Conservation (phyloP, 179 eudicot genomes). For the Gypsophila paniculata region DNA sequence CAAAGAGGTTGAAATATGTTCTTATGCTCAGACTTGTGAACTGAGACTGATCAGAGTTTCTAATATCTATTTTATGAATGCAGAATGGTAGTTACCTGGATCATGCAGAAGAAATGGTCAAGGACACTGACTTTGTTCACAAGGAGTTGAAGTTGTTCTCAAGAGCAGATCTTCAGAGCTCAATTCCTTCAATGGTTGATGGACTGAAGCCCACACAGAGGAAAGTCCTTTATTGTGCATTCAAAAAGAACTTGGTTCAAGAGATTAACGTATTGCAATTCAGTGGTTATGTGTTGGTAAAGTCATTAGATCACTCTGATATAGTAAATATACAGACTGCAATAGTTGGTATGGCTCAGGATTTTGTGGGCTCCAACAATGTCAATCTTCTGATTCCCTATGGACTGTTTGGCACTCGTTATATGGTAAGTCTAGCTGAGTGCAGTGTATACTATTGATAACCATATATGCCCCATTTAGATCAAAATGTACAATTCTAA, state of each 20-base stretch:
- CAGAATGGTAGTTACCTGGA: slow-evolving; percentile 77
- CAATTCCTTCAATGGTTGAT: slow-evolving; percentile 90
- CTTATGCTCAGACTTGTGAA: neutral
- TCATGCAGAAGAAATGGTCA: slow-evolving; percentile 53
- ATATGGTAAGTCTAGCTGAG: too few species aligned
- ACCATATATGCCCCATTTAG: too few species aligned
- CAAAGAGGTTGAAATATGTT: slow-evolving; percentile 53
- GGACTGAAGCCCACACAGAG: slow-evolving; percentile 97
- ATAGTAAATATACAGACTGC: slow-evolving; percentile 76
- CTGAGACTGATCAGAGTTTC: neutral
- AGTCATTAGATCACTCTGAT: slow-evolving; percentile 88
- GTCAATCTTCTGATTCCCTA: slow-evolving; percentile 65
- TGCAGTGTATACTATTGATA: too few species aligned
- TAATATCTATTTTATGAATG: slow-evolving; percentile 20
- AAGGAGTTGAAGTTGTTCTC: slow-evolving; percentile 91
- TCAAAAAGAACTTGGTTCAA: slow-evolving; percentile 60
- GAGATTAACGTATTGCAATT: slow-evolving; percentile 79
- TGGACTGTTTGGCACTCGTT: slow-evolving; percentile 90
- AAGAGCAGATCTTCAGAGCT: slow-evolving; percentile 84
- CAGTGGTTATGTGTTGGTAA: slow-evolving; percentile 84
- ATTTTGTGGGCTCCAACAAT: slow-evolving; percentile 84
- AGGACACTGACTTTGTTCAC: slow-evolving; percentile 83
- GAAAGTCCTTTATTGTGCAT: slow-evolving; percentile 82
- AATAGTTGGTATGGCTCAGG: slow-evolving; percentile 90
- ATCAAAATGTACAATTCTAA: too few species aligned